Conservation (phyloP, 2,329 filamentous ascomycete species). For the Myriosclerotinia duriaeana region DNA sequence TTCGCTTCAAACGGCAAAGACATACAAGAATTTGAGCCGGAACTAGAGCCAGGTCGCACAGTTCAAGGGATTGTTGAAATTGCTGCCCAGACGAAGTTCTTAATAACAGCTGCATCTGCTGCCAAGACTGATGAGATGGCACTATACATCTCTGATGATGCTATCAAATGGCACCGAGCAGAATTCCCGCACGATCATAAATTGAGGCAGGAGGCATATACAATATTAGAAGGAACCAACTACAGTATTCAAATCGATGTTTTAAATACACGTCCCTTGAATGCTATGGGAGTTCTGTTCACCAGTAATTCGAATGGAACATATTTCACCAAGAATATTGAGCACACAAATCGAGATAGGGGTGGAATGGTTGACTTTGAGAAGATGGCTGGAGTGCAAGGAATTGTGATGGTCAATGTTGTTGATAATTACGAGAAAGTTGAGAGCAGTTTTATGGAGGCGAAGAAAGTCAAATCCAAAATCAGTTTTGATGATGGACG, state of each 20-base stretch:
- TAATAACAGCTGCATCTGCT: slow-evolving; percentile 80
- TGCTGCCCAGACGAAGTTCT: slow-evolving; percentile 79
- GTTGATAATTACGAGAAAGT: slow-evolving; percentile 85
- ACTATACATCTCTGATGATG: slow-evolving; percentile 84
- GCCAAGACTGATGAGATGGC: slow-evolving; percentile 84
- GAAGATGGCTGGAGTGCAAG: slow-evolving; percentile 87
- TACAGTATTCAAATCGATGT: slow-evolving; percentile 98
- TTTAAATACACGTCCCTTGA: slow-evolving; percentile 64
- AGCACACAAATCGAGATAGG: slow-evolving; percentile 83
- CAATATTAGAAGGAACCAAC: slow-evolving; percentile 90
- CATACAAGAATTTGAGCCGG: slow-evolving; percentile 69
- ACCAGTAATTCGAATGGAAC: slow-evolving; percentile 98
- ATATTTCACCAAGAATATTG: slow-evolving; percentile 88
- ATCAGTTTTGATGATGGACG: slow-evolving; percentile 97
- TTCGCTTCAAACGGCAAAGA: slow-evolving; percentile 59
- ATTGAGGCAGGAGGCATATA: slow-evolving; percentile 83
- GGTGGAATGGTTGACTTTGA: slow-evolving; percentile 88
- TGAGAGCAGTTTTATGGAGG: slow-evolving; percentile 48
- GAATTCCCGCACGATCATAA: slow-evolving; percentile 82
- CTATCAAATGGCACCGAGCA: slow-evolving; percentile 83
- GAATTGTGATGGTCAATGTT: slow-evolving; percentile 84
- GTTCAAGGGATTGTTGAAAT: slow-evolving; percentile 80
- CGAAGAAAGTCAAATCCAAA: slow-evolving; percentile 71
- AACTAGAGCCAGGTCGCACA: slow-evolving; percentile 69
- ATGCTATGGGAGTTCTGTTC: slow-evolving; percentile 82